Evolutionary conservation across 257 asterid genomes (phyloP).

Genomic region (Fraxinus cuspidata): DNA sequence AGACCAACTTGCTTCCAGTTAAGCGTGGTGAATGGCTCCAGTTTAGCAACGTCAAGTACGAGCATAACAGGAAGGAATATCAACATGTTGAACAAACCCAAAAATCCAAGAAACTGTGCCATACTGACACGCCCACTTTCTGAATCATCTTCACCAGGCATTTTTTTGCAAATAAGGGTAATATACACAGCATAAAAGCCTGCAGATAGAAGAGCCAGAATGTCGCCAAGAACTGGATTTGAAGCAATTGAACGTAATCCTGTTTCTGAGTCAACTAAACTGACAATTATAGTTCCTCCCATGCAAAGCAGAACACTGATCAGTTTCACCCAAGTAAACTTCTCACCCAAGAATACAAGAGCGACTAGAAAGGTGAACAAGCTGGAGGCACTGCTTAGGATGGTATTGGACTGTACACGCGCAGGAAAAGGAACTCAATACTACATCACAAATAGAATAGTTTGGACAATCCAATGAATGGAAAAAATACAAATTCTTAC

Average conservation of each 20-base stretch:
- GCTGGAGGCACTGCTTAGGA: conserved; percentile 91
- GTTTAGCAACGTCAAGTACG: conserved; percentile 51
- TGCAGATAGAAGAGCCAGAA: conserved; percentile 71
- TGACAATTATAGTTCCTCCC: conserved; percentile 87
- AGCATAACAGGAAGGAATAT: conserved; percentile 77
- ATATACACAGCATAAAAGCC: conserved; percentile 81
- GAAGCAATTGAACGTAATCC: conserved; percentile 55
- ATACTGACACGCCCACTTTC: conserved; percentile 65
- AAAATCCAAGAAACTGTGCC: conserved; percentile 94
- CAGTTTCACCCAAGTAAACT: conserved; percentile 85
- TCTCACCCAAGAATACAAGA: conserved; percentile 83
- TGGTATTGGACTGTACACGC: conserved; percentile 78
- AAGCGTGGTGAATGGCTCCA: conserved; percentile 57
- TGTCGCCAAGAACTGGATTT: conserved; percentile 75
- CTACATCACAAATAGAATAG: conserved; percentile 19
- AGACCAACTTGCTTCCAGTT: conserved; percentile 71
- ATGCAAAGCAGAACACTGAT: conserved; percentile 88
- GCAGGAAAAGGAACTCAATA: conserved; percentile 23
- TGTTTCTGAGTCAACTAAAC: conserved; percentile 74
- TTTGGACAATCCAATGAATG: background rate
- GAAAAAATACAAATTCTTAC: conserved; percentile 44
- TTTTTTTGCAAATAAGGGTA: conserved; percentile 74
- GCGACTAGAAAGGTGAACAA: conserved; percentile 91
- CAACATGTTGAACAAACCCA: conserved; percentile 82
- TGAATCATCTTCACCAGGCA: conserved; percentile 83